Evolutionary conservation across 768 basidiomycete genomes (phyloP).

Genomic region (Ramaria sp.): DNA sequence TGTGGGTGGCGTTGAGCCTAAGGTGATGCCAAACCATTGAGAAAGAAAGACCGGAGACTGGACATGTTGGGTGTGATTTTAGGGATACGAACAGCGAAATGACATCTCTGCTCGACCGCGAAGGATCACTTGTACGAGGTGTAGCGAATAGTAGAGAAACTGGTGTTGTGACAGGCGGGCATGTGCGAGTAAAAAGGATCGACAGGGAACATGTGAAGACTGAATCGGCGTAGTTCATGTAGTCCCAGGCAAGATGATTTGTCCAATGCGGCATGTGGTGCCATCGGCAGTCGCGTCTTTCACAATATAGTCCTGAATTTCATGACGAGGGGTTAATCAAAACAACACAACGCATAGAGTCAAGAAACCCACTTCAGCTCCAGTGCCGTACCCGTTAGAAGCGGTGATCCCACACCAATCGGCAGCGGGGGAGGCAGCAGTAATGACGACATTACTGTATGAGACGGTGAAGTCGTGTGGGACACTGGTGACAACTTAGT

Average conservation of each 20-base stretch:
- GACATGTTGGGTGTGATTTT: not conserved
- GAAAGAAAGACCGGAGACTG: not conserved
- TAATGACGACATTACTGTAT: not conserved
- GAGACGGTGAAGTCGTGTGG: conserved; percentile 4
- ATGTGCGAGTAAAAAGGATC: not conserved
- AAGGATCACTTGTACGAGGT: no score
- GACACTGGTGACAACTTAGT: not conserved
- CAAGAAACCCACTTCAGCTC: not conserved
- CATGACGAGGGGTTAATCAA: not conserved
- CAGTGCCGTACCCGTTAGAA: not conserved
- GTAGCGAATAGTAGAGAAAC: no score
- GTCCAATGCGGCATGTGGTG: not conserved
- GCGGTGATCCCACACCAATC: not conserved
- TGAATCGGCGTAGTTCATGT: not conserved
- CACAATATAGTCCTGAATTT: not conserved
- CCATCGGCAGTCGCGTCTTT: not conserved
- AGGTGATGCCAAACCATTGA: not conserved
- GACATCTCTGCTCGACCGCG: not conserved
- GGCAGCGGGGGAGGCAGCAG: not conserved
- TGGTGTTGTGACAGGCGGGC: not conserved
- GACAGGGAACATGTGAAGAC: not conserved
- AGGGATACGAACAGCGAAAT: not conserved
- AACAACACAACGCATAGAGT: not conserved
- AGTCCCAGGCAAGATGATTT: conserved; percentile 1
- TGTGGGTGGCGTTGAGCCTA: not conserved